phyloP scores from a whole-genome alignment of 495 filamentous ascomycete species.

The Lasiosphaeris hirsuta region DNA sequence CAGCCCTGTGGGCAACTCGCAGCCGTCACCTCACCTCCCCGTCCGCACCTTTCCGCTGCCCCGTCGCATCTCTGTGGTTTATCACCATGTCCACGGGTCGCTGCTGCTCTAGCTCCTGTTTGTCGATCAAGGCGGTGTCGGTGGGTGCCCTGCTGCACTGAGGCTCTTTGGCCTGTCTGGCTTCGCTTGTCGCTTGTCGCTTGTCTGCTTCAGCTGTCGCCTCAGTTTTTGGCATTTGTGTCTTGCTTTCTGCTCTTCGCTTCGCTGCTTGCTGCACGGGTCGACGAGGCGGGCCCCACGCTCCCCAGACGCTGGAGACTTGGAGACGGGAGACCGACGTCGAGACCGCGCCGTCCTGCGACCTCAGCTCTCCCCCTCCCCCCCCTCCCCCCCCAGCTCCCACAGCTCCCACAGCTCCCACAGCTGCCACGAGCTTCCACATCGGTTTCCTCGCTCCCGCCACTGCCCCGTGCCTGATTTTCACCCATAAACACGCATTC shows the following conservation, averaged over 20 bases:
- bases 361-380: slow-evolving; percentile 2
- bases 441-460: slow-evolving; percentile 3
- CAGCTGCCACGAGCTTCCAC: background rate
- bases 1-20: slow-evolving; percentile 2
- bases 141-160: slow-evolving; percentile 10
- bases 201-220: too few relatives aligned
- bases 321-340: background rate
- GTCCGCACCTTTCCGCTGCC: background rate
- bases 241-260: background rate
- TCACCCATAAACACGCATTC: slow-evolving; percentile 15
- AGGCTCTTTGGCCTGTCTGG: slow-evolving; percentile 1
- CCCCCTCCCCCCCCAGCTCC: background rate
- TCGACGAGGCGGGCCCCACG: slow-evolving; percentile 15
- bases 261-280: background rate
- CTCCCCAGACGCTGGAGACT: slow-evolving; percentile 16
- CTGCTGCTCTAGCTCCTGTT: slow-evolving; percentile 3
- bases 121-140: slow-evolving; percentile 10
- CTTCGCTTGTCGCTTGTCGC: too few relatives aligned
- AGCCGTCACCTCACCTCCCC: slow-evolving; percentile 1
- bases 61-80: background rate
- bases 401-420: background rate
- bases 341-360: background rate
- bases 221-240: background rate
- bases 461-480: slow-evolving; percentile 6
- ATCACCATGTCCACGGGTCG: slow-evolving; percentile 9